A percentile compares a stretch with the other conserved stretches of the same genome.
Evolutionary conservation across 257 asterid species (phyloP).

Genomic region (Solanum chilense): DNA sequence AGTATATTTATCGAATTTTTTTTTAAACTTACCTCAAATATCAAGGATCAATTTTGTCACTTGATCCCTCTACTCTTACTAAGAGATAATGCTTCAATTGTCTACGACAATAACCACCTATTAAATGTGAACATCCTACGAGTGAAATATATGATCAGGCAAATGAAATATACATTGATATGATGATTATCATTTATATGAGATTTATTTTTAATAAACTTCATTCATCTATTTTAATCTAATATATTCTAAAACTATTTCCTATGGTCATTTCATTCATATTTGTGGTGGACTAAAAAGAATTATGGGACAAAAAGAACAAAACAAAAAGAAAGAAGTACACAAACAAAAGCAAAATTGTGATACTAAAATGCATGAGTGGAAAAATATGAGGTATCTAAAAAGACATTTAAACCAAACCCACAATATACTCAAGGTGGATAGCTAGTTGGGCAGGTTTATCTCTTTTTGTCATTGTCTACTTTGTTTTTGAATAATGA

Average conservation of each 20-base stretch:
- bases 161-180: accelerated
- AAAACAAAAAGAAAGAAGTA: background rate
- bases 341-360: background rate
- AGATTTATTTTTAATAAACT: background rate
- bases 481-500: conserved; percentile 20
- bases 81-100: background rate
- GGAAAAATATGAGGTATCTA: background rate
- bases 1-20: background rate
- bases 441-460: conserved; percentile 1
- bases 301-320: background rate
- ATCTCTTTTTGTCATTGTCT: conserved; percentile 19
- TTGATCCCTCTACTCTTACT: background rate
- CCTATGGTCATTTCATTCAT: background rate
- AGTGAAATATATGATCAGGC: no score
- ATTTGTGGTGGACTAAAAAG: background rate
- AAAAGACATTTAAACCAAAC: conserved; percentile 15
- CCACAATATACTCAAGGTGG: conserved; percentile 9
- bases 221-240: background rate
- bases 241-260: background rate
- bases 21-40: background rate
- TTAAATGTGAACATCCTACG: accelerated
- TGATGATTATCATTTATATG: accelerated
- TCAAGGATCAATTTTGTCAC: background rate
- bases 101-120: background rate
- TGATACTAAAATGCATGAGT: background rate